Evolutionary conservation across 768 basidiomycete species (phyloP).

Genomic region (Ramaria rubella): DNA sequence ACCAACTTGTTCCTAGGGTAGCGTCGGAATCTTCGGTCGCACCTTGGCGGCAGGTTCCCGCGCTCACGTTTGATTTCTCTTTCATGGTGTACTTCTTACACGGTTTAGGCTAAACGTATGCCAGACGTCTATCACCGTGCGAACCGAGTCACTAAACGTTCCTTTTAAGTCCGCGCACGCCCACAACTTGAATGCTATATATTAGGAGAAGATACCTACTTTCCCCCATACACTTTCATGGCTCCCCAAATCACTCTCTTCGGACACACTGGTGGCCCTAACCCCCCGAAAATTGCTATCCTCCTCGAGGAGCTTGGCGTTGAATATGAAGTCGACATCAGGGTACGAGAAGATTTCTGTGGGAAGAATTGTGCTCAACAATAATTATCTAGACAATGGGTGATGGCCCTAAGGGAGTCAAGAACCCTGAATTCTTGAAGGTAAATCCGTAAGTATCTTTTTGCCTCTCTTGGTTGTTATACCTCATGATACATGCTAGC

Average conservation of each 20-base stretch:
- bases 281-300: slow-evolving; percentile 4
- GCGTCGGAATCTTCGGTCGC: too few species aligned
- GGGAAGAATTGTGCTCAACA: not conserved
- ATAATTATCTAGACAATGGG: not conserved
- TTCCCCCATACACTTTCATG: not conserved
- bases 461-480: not conserved
- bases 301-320: slow-evolving; percentile 2
- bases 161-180: too few species aligned
- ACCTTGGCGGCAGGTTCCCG: too few species aligned
- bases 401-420: slow-evolving; percentile 2
- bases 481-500: not conserved
- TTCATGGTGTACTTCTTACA: too few species aligned
- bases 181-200: too few species aligned
- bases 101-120: too few species aligned
- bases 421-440: slow-evolving; percentile 1
- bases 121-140: too few species aligned
- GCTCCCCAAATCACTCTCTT: slow-evolving; percentile 1
- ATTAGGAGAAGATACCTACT: too few species aligned
- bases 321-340: not conserved
- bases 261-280: not conserved
- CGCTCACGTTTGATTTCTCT: too few species aligned
- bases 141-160: too few species aligned
- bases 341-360: not conserved
- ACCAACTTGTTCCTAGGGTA: too few species aligned
- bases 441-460: slow-evolving; percentile 4